Percentiles rank a stretch among this genome's conserved stretches.
Conservation (phyloP, 2,329 filamentous ascomycete species). For the Fusarium nygamai region DNA sequence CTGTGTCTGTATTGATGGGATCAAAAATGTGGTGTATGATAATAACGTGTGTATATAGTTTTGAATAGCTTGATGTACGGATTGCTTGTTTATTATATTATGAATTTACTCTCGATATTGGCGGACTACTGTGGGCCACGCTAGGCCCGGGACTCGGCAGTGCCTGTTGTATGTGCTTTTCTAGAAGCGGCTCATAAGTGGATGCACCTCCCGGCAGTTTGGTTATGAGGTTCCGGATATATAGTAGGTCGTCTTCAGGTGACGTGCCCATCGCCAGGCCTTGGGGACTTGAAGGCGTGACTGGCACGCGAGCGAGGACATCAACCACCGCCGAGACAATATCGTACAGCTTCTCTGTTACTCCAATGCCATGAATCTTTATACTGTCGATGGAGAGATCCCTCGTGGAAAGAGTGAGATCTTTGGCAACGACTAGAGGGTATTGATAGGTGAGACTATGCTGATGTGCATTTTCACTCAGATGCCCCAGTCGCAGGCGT, state of each 20-base stretch:
- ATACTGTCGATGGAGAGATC: constrained; percentile 53
- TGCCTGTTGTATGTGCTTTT: constrained; percentile 53
- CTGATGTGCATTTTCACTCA: constrained; percentile 47
- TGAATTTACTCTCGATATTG: neutral
- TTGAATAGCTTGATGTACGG: neutral
- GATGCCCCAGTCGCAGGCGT: constrained; percentile 54
- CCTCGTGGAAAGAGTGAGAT: constrained; percentile 51
- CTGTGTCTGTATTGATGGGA: too few species aligned
- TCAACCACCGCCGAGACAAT: constrained; percentile 57
- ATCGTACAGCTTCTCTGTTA: constrained; percentile 60
- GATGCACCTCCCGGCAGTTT: constrained; percentile 51
- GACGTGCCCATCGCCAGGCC: constrained; percentile 38
- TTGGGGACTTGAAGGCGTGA: constrained; percentile 42
- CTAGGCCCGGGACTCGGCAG: constrained; percentile 40
- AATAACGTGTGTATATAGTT: neutral
- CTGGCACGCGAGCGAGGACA: constrained; percentile 55
- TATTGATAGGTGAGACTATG: constrained; percentile 55
- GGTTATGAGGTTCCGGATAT: constrained; percentile 50
- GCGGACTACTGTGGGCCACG: neutral
- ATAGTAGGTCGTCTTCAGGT: constrained; percentile 51
- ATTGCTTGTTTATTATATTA: neutral
- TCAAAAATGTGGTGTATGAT: neutral
- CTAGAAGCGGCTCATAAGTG: constrained; percentile 52
- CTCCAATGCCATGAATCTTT: constrained; percentile 55
- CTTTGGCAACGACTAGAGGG: constrained; percentile 54